These are phyloP conservation scores for Tetradesmus lagerheimii DNA, from an alignment of 139 green algal species.

Conservation along the genomic window DNA sequence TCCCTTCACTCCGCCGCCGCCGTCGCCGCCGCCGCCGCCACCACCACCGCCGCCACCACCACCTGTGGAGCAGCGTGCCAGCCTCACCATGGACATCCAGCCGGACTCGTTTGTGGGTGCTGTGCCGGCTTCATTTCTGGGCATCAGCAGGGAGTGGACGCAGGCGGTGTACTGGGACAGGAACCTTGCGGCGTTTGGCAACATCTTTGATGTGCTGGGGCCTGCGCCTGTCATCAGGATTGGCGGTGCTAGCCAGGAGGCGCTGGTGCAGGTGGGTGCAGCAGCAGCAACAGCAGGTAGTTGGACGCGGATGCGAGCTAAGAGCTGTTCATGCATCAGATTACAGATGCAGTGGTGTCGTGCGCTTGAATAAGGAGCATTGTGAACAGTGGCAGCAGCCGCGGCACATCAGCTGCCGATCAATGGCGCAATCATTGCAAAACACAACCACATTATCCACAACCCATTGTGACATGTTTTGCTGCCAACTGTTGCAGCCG, in stretches of 20 bases:
- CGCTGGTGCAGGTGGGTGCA: conserved; percentile 8
- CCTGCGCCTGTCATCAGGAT: conserved; percentile 36
- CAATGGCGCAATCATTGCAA: too few species aligned
- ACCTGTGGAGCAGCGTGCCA: background rate
- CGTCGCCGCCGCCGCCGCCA: background rate
- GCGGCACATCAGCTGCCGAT: too few species aligned
- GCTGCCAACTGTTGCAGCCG: background rate
- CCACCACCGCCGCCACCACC: background rate
- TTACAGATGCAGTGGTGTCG: too few species aligned
- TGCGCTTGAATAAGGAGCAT: too few species aligned
- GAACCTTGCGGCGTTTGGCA: conserved; percentile 25
- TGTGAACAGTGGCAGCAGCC: too few species aligned
- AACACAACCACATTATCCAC: too few species aligned
- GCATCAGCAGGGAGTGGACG: conserved; percentile 22
- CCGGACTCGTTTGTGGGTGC: background rate
- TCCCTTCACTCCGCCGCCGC: conserved; percentile 8
- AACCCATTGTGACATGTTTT: too few species aligned
- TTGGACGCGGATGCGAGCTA: too few species aligned
- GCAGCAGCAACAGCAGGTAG: background rate
- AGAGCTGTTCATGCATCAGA: too few species aligned
- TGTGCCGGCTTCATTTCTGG: conserved; percentile 32
- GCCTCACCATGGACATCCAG: conserved; percentile 41
- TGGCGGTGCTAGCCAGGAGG: conserved; percentile 37
- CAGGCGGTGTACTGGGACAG: conserved; percentile 32
- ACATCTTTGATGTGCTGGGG: conserved; percentile 36